Evolutionary conservation across 2,329 filamentous ascomycete species (phyloP), one percentile per base, ranked within the genome.

Genomic region (Ciborinia camelliae): DNA sequence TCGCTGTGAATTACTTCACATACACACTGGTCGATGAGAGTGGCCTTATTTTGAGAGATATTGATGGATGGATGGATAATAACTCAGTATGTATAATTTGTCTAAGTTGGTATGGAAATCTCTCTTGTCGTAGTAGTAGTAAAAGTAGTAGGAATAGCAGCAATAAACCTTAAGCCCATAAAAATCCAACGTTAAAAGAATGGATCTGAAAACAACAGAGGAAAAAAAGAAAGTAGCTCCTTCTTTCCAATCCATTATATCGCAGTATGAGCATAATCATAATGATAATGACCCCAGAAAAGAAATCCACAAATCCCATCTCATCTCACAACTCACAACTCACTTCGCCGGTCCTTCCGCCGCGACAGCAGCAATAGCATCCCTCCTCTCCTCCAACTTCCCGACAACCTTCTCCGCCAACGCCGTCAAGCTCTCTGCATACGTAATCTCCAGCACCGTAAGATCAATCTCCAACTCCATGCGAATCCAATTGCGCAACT

Each of bases 401-500:
- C 18, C 15, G 10, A 50, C 23, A n/a, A 50, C 15, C 23, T 50
- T 69, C 32, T 64, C 39, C 28, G 52, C 47, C 30, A 58, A 52
- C 7, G 23, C 54, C 48, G 43, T 41, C 18, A 64, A 41, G 48
- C 43, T 50, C 23, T 51, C 57, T 37, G 62, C 45, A 20, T 59
- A 45, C 20, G 62, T 61, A n/a, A 65, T 60, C 37, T 65, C 55
- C 41, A 65, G 37, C n/a, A 43, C 37, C 20, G 54, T 61, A 35
- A 65, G 35, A 14, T 65, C 63, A n/a, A 53, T 47, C 15, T 47
- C 39, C n/a, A 73, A 47, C 69, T 71, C 35, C 67, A 53, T 54
- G 23, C 35, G 15, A 7, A 66, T 55, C 68, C 68, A 70, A 48
- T 64, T 67, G 7, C 67, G 57, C 52, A 70, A 54, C 54, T 70